These are phyloP conservation scores for Ustanciosporium gigantosporum DNA, from an alignment of 1,284 basidiomycete species.

Conservation along the genomic window DNA sequence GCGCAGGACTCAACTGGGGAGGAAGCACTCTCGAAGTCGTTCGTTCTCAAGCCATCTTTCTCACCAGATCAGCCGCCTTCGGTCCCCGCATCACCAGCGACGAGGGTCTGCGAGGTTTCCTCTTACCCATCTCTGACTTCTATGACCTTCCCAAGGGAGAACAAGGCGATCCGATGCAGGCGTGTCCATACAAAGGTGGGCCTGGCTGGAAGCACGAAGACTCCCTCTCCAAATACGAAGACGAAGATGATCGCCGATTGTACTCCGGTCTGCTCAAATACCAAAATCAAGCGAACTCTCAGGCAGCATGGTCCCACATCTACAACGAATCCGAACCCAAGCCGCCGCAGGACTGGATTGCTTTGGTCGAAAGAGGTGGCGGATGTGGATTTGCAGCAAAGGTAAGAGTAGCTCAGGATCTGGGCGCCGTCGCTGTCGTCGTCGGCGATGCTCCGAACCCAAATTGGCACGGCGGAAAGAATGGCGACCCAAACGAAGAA, in stretches of 20 bases:
- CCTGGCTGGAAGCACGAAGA: conserved; percentile 31
- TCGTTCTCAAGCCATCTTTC: conserved; percentile 51
- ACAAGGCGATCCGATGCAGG: conserved; percentile 18
- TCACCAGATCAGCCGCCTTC: conserved; percentile 56
- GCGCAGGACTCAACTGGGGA: conserved; percentile 42
- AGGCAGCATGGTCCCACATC: not conserved
- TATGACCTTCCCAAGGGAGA: conserved; percentile 30
- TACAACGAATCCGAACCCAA: not conserved
- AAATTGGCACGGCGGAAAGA: conserved; percentile 27
- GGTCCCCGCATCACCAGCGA: conserved; percentile 47
- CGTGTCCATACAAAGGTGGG: conserved; percentile 45
- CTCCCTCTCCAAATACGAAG: conserved; percentile 13
- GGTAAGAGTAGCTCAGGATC: conserved; percentile 52
- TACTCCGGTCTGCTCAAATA: conserved; percentile 3
- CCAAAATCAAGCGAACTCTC: not conserved
- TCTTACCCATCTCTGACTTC: conserved; percentile 50
- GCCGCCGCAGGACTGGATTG: conserved; percentile 57
- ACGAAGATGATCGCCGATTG: conserved; percentile 31
- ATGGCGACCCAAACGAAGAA: conserved; percentile 39
- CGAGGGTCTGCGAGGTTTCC: conserved; percentile 42
- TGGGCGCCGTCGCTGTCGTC: conserved; percentile 57
- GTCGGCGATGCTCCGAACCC: conserved; percentile 53
- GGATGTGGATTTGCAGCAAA: conserved; percentile 56
- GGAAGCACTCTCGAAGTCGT: conserved; percentile 50
- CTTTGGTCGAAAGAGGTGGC: conserved; percentile 54